Evolutionary conservation across 148 eudicot genomes (phyloP), one percentile per base, ranked within the genome.

Genomic region (Heliamphora exappendiculata): DNA sequence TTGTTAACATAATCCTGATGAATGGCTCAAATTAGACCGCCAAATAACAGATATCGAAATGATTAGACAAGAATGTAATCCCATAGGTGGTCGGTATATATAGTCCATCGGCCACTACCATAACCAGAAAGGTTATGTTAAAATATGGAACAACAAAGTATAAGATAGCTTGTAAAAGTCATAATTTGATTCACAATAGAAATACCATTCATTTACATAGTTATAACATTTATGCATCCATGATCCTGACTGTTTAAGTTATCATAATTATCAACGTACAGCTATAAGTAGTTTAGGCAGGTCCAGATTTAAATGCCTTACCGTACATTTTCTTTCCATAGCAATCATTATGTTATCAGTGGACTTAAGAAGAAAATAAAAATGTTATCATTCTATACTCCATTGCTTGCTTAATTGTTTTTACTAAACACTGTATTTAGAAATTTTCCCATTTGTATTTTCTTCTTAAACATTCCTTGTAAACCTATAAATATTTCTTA

Each of bases 1-100:
- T 95, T 86, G 68, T 89, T 81, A 22, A 91, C 76, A 64, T 76
- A 79, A 78, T 95, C 99, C 99, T 95, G 93, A 9, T 50, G 60
- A 50, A 76, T 36, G 26, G 49, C 1, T 5, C 28, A 68, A 68
- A 53, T 26, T 29, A 77, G 57, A 26, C 28, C 59, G 29, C 55
- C 65, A 64, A 67, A 31, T n/a, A 16, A 75, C 16, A 71, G 37
- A 63, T 45, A 54, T 7, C 22, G 42, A 42, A 29, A 42, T 42
- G 77, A 28, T 17, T 44, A 74, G 19, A 26, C 34, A 8, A 51
- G 36, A 51, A 75, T 28, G 13, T 9, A 26, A 41, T 42, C 26
- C 39, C 42, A 41, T 24, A n/a, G 58, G 50, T 11, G 67, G 22
- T 19, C 8, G 37, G 29, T 19, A 22, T 11, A 29, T 31, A 57